phyloP scores from a whole-genome alignment of 495 filamentous ascomycete genomes.

The Hyaloscypha finlandica region DNA sequence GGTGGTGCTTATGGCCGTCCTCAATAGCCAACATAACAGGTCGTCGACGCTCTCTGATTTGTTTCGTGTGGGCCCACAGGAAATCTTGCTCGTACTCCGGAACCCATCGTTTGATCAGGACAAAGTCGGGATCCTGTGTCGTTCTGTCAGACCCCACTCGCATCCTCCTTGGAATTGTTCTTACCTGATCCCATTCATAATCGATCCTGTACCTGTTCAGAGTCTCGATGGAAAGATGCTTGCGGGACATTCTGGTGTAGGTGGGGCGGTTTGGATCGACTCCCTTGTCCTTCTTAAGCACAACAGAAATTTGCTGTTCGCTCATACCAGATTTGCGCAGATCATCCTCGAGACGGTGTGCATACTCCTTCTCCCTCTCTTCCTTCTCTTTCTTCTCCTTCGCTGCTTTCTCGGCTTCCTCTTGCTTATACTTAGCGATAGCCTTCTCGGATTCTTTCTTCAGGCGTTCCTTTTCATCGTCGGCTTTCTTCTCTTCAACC shows the following conservation, averaged over 20 bases:
- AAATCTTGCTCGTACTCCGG: slow-evolving; percentile 69
- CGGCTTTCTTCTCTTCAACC: slow-evolving; percentile 46
- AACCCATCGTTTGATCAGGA: slow-evolving; percentile 78
- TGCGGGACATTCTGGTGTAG: slow-evolving; percentile 58
- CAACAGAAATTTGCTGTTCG: slow-evolving; percentile 54
- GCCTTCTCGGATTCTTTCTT: slow-evolving; percentile 45
- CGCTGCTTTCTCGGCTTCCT: slow-evolving; percentile 51
- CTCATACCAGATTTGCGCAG: slow-evolving; percentile 50
- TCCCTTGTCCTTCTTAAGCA: slow-evolving; percentile 51
- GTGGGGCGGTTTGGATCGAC: slow-evolving; percentile 42
- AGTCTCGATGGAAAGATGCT: slow-evolving; percentile 58
- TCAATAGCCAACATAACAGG: slow-evolving; percentile 22
- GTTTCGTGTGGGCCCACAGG: slow-evolving; percentile 70
- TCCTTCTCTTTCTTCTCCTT: slow-evolving; percentile 51
- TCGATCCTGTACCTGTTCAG: slow-evolving; percentile 50
- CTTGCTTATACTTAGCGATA: slow-evolving; percentile 54
- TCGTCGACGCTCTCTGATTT: slow-evolving; percentile 52
- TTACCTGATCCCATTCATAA: slow-evolving; percentile 53
- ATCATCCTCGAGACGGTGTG: slow-evolving; percentile 45
- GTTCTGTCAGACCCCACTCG: slow-evolving; percentile 30
- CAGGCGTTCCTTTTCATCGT: slow-evolving; percentile 57
- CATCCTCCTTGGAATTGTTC: slow-evolving; percentile 14
- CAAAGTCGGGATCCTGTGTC: slow-evolving; percentile 62
- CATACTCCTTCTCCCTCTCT: slow-evolving; percentile 45
- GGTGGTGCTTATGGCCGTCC: slow-evolving; percentile 25